Base-by-base conservation (phyloP, 805 yeast genomes). In the Candida quercuum region DNA sequence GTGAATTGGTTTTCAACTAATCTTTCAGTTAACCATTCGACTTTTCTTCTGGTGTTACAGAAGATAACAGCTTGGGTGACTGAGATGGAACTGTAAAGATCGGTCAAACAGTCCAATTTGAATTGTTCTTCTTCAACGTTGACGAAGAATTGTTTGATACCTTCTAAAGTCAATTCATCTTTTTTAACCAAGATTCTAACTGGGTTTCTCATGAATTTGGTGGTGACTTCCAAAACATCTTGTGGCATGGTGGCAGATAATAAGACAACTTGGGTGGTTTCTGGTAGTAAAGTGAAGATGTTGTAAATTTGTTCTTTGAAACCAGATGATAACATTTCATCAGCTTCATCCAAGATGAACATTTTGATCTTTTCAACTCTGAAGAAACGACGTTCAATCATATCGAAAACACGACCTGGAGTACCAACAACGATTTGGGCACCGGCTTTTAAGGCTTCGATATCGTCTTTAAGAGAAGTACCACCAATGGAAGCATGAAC, bases 401-500 rank as follows among this genome's bases (percentile, higher is more conserved):
- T 87, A 66, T 93, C 98, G 57, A 72, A 77, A 48, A 93, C 97
- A 71, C 99, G 81, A 59, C 99, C 99, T 54, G 99, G 99, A 42
- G 99, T 93, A 61, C 98, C 99, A 56, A 88, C 91, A 41, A 93
- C 94, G 42, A 91, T 76, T 69, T 91, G 97, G 48, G 85, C 94
- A 51, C 95, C 95, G 47, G 77, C 76, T 56, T 76, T 74, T 61
- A 93, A 76, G 49, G 85, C 87, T 63, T 81, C 84, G 48, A 85
- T 73, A 70, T 93, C 99, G 49, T 88, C 93, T 44, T 80, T 79
- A 62, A 87, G 76, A 43, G 86, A 76, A 45, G 95, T 91, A 63
- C 99, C 99, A 66, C 99, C 99, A 57, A 93, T 86, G 67, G 95
- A 91, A 38, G 98, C 96, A 63, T 93, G 97, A 56, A 93, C 89